Base-by-base conservation (phyloP, 257 asterid species). In the Nicotiana obtusifolia region DNA sequence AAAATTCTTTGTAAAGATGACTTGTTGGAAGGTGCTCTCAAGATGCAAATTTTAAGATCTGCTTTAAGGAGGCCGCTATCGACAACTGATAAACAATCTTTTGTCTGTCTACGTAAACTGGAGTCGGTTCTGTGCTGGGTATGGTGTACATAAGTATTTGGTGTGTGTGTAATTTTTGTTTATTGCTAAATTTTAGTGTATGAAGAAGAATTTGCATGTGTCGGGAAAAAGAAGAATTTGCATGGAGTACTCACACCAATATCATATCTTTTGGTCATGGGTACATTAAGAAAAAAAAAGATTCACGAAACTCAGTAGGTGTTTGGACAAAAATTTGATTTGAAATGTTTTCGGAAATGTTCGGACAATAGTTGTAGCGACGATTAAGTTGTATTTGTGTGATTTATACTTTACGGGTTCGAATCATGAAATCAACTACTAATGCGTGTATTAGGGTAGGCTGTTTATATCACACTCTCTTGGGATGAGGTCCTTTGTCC, bases 381-480 rank as follows among this genome's bases (percentile, higher is more conserved):
- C 3, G 47, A 3, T 41, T 41, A 41, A 41, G 47, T 8, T 41
- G 47, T 41, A 2, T 37, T 2, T 8, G 11, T 41, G 47, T 41
- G 3, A 41, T 3, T 3, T 41, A 41, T 41, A 41, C 3, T 3
- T 41, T 41, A 41, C 13, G 49, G 0, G 11, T 41, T 41, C 0
- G 13, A 9, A 13, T 0, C 3, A 3, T 41, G 4, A 1, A 41
- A 41, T 41, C 0, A 41, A 0, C 0, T 3, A 41, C 3, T 0
- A 0, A 41, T 41, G 11, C 11, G 7, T 37, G 10, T 37, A 37
- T 37, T 1, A 35, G 7, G 44, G 3, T 37, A 7, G 47, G 0
- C 10, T 7, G 10, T 2, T 37, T 7, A 41, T 0, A 35, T 8
- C 8, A 7, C 11, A 41, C 0, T 0, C 3, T 0, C 11, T 7